Conservation (phyloP, 2,329 filamentous ascomycete species). For the Diaporthe vaccinii region DNA sequence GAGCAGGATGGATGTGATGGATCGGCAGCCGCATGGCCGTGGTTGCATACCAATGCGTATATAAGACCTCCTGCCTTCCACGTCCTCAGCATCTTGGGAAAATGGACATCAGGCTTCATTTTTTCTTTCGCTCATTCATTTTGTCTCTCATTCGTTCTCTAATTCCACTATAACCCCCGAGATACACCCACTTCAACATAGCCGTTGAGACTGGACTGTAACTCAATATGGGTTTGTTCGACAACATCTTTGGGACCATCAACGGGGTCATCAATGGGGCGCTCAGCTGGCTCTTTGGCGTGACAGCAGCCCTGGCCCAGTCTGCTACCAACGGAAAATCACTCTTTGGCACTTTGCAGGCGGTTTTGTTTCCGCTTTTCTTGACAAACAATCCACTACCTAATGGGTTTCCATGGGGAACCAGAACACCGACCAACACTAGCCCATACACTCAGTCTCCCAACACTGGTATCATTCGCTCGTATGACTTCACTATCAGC, state of each 20-base stretch:
- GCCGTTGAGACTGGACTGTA: slow-evolving; percentile 32
- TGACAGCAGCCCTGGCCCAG: slow-evolving; percentile 49
- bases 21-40: slow-evolving; percentile 5
- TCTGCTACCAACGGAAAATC: slow-evolving; percentile 58
- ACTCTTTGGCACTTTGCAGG: slow-evolving; percentile 55
- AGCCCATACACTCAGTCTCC: slow-evolving; percentile 66
- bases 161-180: neutral
- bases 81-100: neutral
- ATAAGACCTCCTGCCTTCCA: slow-evolving; percentile 1
- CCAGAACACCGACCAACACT: slow-evolving; percentile 54
- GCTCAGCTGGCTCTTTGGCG: slow-evolving; percentile 43
- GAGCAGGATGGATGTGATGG: slow-evolving; percentile 16
- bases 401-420: slow-evolving; percentile 67
- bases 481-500: slow-evolving; percentile 67
- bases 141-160: slow-evolving; percentile 37
- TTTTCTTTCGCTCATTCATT: slow-evolving; percentile 8
- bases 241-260: neutral
- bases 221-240: slow-evolving; percentile 45
- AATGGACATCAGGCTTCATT: slow-evolving; percentile 22
- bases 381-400: slow-evolving; percentile 63
- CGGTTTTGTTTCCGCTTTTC: slow-evolving; percentile 57
- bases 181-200: slow-evolving; percentile 1
- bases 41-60: slow-evolving; percentile 13
- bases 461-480: slow-evolving; percentile 66
- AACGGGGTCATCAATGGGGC: slow-evolving; percentile 21